Percentiles rank a stretch among this genome's conserved stretches.
Evolutionary conservation across 2,329 filamentous ascomycete species (phyloP).

Genomic region (Tolypocladium guangdongense): DNA sequence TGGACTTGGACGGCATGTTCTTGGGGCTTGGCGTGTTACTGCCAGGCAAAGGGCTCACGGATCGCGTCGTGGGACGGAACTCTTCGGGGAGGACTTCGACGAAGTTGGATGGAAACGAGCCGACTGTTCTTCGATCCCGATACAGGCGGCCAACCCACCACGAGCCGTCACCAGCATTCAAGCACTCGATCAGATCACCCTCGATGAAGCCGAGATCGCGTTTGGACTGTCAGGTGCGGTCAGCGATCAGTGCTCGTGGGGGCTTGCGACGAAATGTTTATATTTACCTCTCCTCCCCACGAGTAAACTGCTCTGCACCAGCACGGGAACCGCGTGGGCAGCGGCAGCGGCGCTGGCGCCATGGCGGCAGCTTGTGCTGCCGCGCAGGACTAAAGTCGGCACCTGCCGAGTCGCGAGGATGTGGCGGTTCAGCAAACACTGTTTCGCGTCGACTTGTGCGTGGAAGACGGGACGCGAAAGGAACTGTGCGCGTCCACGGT

Average conservation of each 20-base stretch:
- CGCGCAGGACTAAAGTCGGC: not conserved
- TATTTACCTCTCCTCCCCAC: slow-evolving; percentile 71
- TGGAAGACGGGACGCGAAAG: not conserved
- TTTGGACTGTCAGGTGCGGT: slow-evolving; percentile 52
- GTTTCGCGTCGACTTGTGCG: not conserved
- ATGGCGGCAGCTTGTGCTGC: slow-evolving; percentile 23
- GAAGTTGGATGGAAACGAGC: slow-evolving; percentile 94
- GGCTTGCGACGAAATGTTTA: not conserved
- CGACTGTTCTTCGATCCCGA: slow-evolving; percentile 81
- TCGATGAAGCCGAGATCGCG: slow-evolving; percentile 94
- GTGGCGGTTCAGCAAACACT: not conserved
- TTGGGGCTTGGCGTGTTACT: slow-evolving; percentile 43
- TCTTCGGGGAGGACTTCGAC: slow-evolving; percentile 78
- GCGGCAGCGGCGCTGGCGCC: slow-evolving; percentile 43
- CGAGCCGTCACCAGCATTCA: slow-evolving; percentile 93
- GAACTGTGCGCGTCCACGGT: not conserved
- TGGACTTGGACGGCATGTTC: slow-evolving; percentile 47
- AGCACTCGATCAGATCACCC: slow-evolving; percentile 92
- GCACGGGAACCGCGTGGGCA: slow-evolving; percentile 76
- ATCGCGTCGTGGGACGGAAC: slow-evolving; percentile 64
- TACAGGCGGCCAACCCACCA: slow-evolving; percentile 96
- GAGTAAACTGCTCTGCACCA: slow-evolving; percentile 89
- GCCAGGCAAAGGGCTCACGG: slow-evolving; percentile 47
- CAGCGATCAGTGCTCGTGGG: slow-evolving; percentile 7
- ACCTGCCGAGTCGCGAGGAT: not conserved